Evolutionary conservation across 2,329 filamentous ascomycete genomes (phyloP), one percentile per base, ranked within the genome.

Genomic region (Pezicula neosporulosa): DNA sequence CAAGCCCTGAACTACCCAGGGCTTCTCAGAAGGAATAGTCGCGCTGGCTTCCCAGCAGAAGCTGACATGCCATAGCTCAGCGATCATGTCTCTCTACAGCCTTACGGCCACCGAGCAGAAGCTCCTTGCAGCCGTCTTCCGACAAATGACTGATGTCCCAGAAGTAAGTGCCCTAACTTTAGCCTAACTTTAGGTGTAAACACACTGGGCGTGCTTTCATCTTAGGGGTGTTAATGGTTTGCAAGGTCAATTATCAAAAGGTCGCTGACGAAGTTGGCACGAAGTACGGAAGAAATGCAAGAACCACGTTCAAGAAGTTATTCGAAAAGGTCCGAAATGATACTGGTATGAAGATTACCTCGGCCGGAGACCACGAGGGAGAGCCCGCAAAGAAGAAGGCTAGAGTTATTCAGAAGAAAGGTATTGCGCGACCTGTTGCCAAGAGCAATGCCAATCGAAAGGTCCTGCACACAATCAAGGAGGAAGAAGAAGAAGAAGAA

Each of bases 111-210:
- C 15, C 12, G 41, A 44, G 9, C 16, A 19, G 41, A 27, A 18
- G 9, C 27, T 21, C 41, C 39, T 49, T 15, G 28, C 9, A 10
- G 47, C 39, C 15, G 47, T 49, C 16, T 28, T 49, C 21, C 9
- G 21, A 37, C 21, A 44, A 27, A 49, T 49, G 47, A 35, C 36
- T 13, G 41, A 30, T 13, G 41, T 49, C 8, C 47, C 47, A 19
- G 39, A 43, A 8, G 47, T 44, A 49, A 49, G 47, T 37, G 13
- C 35, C 35, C 7, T 37, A 16, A 16, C 5, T 37, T 15, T 37
- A n/a, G n/a, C n/a, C n/a, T n/a, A n/a, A n/a, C n/a, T n/a, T n/a
- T n/a, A n/a, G n/a, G 13, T 37, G 16, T 8, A 15, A 37, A 37
- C 35, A 37, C 35, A 24, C 24, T 24, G 24, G 24, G 7, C 24